Evolutionary conservation across 495 filamentous ascomycete genomes (phyloP).

Genomic region (Penicillium bialowiezense): DNA sequence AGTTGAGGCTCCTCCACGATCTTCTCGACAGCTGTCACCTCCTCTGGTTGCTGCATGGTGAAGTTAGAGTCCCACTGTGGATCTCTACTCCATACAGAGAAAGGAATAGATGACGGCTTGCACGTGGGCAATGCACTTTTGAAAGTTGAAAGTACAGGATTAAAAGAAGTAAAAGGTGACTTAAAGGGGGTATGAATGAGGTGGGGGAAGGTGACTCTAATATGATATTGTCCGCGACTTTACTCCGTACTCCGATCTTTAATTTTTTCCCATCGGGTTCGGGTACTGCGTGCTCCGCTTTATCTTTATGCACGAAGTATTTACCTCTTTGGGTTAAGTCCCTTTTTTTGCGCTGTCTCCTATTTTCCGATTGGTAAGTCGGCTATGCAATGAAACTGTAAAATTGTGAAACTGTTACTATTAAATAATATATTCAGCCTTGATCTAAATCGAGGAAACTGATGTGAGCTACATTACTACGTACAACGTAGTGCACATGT

Average conservation of each 20-base stretch:
- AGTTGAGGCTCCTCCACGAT: constrained; percentile 8
- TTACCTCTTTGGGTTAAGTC: background rate
- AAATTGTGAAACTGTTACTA: too few species aligned
- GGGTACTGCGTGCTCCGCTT: constrained; percentile 8
- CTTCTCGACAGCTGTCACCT: constrained; percentile 17
- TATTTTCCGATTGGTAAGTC: background rate
- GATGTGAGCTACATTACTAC: too few species aligned
- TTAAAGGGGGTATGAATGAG: background rate
- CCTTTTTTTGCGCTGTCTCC: background rate
- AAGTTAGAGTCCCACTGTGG: background rate
- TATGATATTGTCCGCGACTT: background rate
- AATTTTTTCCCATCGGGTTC: background rate
- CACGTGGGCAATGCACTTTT: too few species aligned
- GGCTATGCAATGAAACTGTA: too few species aligned
- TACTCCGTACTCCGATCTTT: background rate
- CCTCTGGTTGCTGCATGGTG: constrained; percentile 25
- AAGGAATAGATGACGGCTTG: background rate
- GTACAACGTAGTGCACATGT: too few species aligned
- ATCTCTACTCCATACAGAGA: constrained; percentile 7
- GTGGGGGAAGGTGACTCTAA: too few species aligned
- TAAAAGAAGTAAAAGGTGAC: background rate
- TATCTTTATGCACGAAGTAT: background rate
- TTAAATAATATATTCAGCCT: too few species aligned
- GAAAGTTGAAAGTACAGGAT: background rate
- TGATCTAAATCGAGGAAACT: too few species aligned